These are phyloP conservation scores for Aurifilum marmelostoma DNA, from an alignment of 2,329 filamentous ascomycete species.

Conservation along the genomic window DNA sequence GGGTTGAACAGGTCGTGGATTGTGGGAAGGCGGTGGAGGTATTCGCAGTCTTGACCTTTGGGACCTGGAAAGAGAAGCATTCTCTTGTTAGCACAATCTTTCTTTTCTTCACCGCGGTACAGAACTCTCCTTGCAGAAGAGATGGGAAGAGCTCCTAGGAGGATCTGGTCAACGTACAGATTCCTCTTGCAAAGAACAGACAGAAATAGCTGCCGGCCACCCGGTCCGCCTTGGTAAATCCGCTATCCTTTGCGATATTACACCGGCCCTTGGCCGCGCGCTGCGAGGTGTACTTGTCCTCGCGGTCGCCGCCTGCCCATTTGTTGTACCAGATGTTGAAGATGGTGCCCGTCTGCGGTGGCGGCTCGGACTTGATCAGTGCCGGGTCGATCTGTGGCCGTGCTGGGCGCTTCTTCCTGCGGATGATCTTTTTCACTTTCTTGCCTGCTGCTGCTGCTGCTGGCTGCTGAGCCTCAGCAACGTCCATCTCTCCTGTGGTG, in stretches of 20 bases:
- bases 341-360: slow-evolving; percentile 89
- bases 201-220: slow-evolving; percentile 87
- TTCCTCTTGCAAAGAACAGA: slow-evolving; percentile 83
- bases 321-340: slow-evolving; percentile 99
- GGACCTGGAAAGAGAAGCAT: slow-evolving; percentile 49
- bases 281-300: slow-evolving; percentile 86
- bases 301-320: slow-evolving; percentile 93
- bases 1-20: slow-evolving; percentile 90
- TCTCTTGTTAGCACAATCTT: slow-evolving; percentile 8
- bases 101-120: neutral
- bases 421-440: slow-evolving; percentile 89
- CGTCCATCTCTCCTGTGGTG: slow-evolving; percentile 45
- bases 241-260: slow-evolving; percentile 78
- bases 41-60: slow-evolving; percentile 90
- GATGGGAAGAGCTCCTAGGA: slow-evolving; percentile 64
- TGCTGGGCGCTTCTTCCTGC: slow-evolving; percentile 87
- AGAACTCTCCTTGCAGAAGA: slow-evolving; percentile 33
- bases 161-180: slow-evolving; percentile 55
- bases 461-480: slow-evolving; percentile 44
- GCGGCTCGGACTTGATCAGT: slow-evolving; percentile 79
- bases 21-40: slow-evolving; percentile 84
- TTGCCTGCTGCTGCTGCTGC: slow-evolving; percentile 41
- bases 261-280: slow-evolving; percentile 83
- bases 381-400: slow-evolving; percentile 88
- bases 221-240: slow-evolving; percentile 78